Evolutionary conservation across 768 basidiomycete species (phyloP).

Genomic region (Mycena olivaceomarginata): DNA sequence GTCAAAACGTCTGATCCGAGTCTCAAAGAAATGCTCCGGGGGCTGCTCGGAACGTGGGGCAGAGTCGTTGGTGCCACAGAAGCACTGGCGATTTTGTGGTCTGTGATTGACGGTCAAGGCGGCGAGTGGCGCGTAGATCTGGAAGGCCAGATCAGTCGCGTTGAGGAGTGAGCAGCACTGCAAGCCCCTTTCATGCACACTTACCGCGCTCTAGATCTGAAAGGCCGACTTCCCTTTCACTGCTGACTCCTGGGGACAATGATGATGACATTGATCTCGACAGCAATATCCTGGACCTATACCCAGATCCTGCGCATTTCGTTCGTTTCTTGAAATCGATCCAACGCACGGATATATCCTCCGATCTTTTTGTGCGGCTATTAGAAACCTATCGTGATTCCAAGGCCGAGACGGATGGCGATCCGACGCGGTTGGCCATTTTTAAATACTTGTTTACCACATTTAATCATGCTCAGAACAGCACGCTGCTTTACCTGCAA

Average conservation of each 20-base stretch:
- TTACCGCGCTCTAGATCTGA: constrained; percentile 48
- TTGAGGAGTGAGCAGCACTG: constrained; percentile 63
- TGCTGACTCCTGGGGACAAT: constrained; percentile 72
- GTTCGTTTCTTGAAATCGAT: constrained; percentile 79
- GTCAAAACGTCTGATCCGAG: constrained; percentile 79
- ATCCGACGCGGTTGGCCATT: constrained; percentile 72
- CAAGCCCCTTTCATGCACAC: constrained; percentile 10
- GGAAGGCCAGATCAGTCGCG: constrained; percentile 69
- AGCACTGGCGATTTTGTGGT: constrained; percentile 75
- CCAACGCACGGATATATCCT: constrained; percentile 81
- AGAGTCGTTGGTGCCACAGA: constrained; percentile 74
- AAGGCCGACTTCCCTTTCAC: constrained; percentile 53
- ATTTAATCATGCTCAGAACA: constrained; percentile 62
- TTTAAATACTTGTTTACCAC: not conserved
- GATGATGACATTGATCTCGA: constrained; percentile 70
- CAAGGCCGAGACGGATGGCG: constrained; percentile 59
- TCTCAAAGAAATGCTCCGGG: constrained; percentile 74
- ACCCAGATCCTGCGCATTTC: constrained; percentile 86
- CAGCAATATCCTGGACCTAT: constrained; percentile 77
- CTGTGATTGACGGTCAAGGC: constrained; percentile 70
- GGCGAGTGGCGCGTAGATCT: constrained; percentile 74
- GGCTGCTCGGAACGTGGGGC: constrained; percentile 85
- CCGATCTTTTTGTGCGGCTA: constrained; percentile 83
- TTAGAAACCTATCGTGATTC: constrained; percentile 81
- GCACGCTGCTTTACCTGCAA: constrained; percentile 80